A percentile compares a stretch with the other conserved stretches of the same genome.
These are phyloP conservation scores for Globisporangium spiculum DNA, from an alignment of 352 stramenopile species.

Conservation along the genomic window DNA sequence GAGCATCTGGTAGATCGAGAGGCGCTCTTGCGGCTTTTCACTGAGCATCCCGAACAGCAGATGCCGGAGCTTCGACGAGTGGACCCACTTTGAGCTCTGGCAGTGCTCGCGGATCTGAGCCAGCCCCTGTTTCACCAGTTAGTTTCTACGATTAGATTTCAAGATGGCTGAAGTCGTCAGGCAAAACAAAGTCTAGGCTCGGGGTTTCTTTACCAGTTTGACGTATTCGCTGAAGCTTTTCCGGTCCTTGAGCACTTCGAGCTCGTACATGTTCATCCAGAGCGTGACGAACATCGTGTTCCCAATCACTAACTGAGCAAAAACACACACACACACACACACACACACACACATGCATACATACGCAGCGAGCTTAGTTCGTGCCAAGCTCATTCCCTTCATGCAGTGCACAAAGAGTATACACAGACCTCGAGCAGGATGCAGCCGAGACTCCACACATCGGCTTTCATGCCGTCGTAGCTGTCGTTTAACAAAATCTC, in stretches of 20 bases:
- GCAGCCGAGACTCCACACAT: slow-evolving; percentile 86
- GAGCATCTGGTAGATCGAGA: slow-evolving; percentile 46
- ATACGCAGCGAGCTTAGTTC: background rate
- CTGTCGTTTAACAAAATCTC: slow-evolving; percentile 64
- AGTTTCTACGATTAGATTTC: background rate
- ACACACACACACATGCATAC: background rate
- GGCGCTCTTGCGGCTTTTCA: slow-evolving; percentile 33
- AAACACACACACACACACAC: background rate
- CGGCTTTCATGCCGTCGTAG: slow-evolving; percentile 75
- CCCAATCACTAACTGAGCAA: slow-evolving; percentile 59
- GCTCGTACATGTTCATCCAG: slow-evolving; percentile 84
- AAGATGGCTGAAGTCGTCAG: background rate
- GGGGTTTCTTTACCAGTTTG: slow-evolving; percentile 10
- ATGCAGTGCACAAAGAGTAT: background rate
- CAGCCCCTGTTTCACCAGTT: slow-evolving; percentile 25
- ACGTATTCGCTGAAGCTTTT: slow-evolving; percentile 42
- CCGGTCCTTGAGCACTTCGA: slow-evolving; percentile 71
- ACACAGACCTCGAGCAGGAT: slow-evolving; percentile 74
- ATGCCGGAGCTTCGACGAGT: slow-evolving; percentile 43
- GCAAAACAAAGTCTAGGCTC: background rate
- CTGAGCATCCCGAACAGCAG: slow-evolving; percentile 42
- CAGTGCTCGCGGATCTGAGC: slow-evolving; percentile 30
- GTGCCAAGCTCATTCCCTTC: background rate
- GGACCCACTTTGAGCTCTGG: slow-evolving; percentile 35
- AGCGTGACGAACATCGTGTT: slow-evolving; percentile 76